A percentile compares a stretch with the other conserved stretches of the same genome.
Conservation (phyloP, 192 early-diverging fungal species). For the Rhizophagus sp. region DNA sequence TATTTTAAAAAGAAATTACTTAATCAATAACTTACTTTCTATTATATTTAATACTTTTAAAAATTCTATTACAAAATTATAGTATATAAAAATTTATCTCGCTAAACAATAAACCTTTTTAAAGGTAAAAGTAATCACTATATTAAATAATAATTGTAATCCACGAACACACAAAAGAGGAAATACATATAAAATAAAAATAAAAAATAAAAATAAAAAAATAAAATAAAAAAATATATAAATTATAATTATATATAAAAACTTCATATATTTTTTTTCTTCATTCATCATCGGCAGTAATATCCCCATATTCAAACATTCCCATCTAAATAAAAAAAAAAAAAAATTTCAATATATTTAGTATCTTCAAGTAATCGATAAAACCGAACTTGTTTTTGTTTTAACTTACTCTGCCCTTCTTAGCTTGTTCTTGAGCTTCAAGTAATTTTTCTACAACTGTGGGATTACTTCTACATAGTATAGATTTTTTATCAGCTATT, state of each 20-base stretch:
- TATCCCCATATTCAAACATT: constrained; percentile 64
- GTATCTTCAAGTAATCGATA: neutral
- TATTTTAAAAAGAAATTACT: no score
- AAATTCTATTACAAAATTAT: no score
- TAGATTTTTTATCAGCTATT: constrained; percentile 49
- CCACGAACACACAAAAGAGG: no score
- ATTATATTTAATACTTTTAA: no score
- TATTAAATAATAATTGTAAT: no score
- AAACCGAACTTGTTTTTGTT: neutral
- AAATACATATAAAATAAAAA: no score
- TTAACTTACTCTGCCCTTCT: constrained; percentile 60
- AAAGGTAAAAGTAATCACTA: no score
- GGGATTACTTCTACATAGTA: constrained; percentile 56
- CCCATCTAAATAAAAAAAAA: constrained; percentile 39
- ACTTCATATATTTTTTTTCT: neutral
- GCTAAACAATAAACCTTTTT: no score
- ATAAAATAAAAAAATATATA: no score
- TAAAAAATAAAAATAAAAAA: no score
- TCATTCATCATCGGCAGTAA: constrained; percentile 40
- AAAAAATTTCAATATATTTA: neutral
- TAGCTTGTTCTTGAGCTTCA: constrained; percentile 67
- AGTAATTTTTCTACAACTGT: constrained; percentile 60
- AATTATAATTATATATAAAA: neutral
- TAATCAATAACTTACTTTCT: no score
- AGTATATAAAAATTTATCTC: no score